Percentiles rank a stretch among this genome's conserved stretches.
phyloP scores from a whole-genome alignment of 768 basidiomycete genomes.

The Trametes maxima region DNA sequence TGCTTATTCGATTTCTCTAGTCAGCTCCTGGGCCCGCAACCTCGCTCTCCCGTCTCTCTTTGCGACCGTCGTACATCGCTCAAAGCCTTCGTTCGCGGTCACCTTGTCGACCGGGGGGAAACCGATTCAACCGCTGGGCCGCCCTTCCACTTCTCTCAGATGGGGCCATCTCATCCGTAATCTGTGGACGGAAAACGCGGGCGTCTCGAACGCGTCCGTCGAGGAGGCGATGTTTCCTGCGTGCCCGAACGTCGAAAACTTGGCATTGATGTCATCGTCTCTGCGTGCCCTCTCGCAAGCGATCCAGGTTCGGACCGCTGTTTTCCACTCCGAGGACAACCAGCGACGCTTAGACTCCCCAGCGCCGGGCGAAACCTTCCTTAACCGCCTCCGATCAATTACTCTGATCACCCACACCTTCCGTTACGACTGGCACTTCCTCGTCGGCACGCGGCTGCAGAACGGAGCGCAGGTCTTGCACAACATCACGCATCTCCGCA shows the following conservation, averaged over 20 bases:
- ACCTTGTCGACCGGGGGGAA: constrained; percentile 13
- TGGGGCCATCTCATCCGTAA: constrained; percentile 25
- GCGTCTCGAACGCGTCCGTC: constrained; percentile 16
- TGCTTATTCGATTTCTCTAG: constrained; percentile 24
- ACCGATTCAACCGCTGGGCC: neutral
- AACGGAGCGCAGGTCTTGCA: constrained; percentile 19
- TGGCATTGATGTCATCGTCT: constrained; percentile 25
- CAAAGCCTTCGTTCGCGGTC: constrained; percentile 6
- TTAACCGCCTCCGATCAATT: constrained; percentile 16
- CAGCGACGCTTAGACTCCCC: neutral
- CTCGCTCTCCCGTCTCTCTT: constrained; percentile 26
- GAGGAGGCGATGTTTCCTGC: constrained; percentile 25
- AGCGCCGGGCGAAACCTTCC: constrained; percentile 3
- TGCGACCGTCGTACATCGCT: constrained; percentile 23
- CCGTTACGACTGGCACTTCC: constrained; percentile 28
- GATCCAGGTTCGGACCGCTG: neutral
- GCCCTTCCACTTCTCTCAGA: constrained; percentile 2
- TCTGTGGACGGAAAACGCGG: constrained; percentile 29
- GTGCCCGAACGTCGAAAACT: constrained; percentile 26
- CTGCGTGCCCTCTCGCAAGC: constrained; percentile 24
- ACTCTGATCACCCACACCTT: constrained; percentile 28
- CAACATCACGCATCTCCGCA: constrained; percentile 30
- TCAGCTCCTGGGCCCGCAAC: constrained; percentile 26
- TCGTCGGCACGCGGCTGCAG: constrained; percentile 15
- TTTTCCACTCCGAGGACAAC: neutral